Evolutionary conservation across 2,329 filamentous ascomycete genomes (phyloP), one percentile per base, ranked within the genome.

Genomic region (Teratosphaeriaceae sp.): DNA sequence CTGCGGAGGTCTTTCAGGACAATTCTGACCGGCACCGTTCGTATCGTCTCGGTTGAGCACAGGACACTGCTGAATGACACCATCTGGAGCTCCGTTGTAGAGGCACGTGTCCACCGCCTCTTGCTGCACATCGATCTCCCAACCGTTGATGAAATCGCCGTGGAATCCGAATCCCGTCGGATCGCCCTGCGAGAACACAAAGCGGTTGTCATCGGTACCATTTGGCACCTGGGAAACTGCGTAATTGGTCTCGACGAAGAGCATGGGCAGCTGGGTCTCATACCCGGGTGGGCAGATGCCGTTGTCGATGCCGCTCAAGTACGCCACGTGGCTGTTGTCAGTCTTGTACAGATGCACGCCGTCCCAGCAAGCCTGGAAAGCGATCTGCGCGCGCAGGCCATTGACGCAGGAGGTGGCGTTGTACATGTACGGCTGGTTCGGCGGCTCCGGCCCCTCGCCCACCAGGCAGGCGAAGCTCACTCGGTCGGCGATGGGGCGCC

Each of bases 81-180:
- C 40, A 27, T 42, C 31, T 19, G 31, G 31, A 13, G 40, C 40
- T 18, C 40, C 40, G 21, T 42, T 35, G 16, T 66, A 66, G 13
- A 60, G 46, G 48, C 62, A 64, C 23, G 59, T 50, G 21, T 60
- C 52, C 18, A 69, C 56, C 0, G 69, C 70, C 16, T 60, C 44
- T 21, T 60, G 54, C 19, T 73, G 61, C 18, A 68, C 61, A 12
- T 51, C 52, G 40, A 59, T 53, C 41, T 73, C 62, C 66, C 69
- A 73, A 16, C 72, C 72, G 40, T 73, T 73, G 47, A 71, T 60
- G 48, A 76, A 76, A 43, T 76, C 74, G 15, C 70, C 75, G 47
- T 78, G 75, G 52, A 74, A 71, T 1, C 72, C 72, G 48, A 70
- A 75, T 5, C 74, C 73, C 3, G 69, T 74, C 4, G 65, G 62